Conservation (phyloP, 345 rosid species). For the Brassica napus region Da-Ae NC_063441.1:22437001-22437500, state of each 20-base stretch:
- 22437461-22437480: conserved; percentile 15
- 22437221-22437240: not conserved
- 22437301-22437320: not conserved
- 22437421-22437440: not conserved
- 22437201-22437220: not conserved
- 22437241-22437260: not conserved
- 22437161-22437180: conserved; percentile 5
- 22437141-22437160: conserved; percentile 8
- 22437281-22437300: not conserved
- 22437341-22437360: not conserved
- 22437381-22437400: not conserved
- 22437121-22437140: not conserved
- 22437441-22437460: not conserved
- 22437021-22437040: not conserved
- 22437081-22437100: not conserved
- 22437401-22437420: not conserved
- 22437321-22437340: not conserved
- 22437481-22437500: not conserved
- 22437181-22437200: not conserved
- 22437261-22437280: not conserved
- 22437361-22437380: not conserved
- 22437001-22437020: not conserved
- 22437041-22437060: not conserved
- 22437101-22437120: not conserved
- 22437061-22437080: not conserved